Percentiles rank a stretch among this genome's conserved stretches.
These are phyloP conservation scores for Fusarium palustre DNA, from an alignment of 2,329 filamentous ascomycete species.

Conservation along the genomic window DNA sequence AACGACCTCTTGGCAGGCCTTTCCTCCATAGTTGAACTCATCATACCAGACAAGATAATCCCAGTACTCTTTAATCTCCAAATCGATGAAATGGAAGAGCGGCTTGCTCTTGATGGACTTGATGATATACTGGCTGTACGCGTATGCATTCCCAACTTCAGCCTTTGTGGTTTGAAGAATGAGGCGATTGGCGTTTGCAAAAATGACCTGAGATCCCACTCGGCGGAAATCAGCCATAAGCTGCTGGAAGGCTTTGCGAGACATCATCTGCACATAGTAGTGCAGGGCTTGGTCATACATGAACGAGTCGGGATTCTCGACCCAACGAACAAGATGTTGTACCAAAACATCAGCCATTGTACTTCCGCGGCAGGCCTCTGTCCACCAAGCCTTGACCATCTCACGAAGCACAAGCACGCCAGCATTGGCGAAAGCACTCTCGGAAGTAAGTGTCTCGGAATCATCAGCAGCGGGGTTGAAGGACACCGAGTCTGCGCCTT, in stretches of 20 bases:
- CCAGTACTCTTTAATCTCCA: conserved; percentile 99
- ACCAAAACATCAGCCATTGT: conserved; percentile 98
- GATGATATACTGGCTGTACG: conserved; percentile 96
- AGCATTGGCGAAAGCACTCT: conserved; percentile 92
- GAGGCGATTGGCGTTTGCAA: conserved; percentile 88
- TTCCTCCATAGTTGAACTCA: conserved; percentile 98
- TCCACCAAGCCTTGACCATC: conserved; percentile 99
- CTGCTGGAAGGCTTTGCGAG: conserved; percentile 94
- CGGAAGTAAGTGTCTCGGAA: conserved; percentile 74
- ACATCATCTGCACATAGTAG: conserved; percentile 99
- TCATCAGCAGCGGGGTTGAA: conserved; percentile 71
- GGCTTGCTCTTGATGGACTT: conserved; percentile 97
- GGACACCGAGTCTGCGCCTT: conserved; percentile 86
- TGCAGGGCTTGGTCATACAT: conserved; percentile 95
- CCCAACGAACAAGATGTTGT: conserved; percentile 96
- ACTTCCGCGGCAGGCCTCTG: conserved; percentile 88
- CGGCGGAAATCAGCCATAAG: conserved; percentile 96
- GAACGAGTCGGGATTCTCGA: conserved; percentile 91
- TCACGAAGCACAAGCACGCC: conserved; percentile 91
- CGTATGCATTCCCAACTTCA: conserved; percentile 95
- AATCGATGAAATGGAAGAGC: conserved; percentile 95
- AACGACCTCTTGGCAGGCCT: conserved; percentile 85
- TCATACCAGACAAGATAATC: conserved; percentile 99
- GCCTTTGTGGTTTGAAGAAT: conserved; percentile 96
- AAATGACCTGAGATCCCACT: conserved; percentile 95